These are phyloP conservation scores for Aspergillus ruber DNA, from an alignment of 2,329 filamentous ascomycete species.

Conservation along the genomic window DNA sequence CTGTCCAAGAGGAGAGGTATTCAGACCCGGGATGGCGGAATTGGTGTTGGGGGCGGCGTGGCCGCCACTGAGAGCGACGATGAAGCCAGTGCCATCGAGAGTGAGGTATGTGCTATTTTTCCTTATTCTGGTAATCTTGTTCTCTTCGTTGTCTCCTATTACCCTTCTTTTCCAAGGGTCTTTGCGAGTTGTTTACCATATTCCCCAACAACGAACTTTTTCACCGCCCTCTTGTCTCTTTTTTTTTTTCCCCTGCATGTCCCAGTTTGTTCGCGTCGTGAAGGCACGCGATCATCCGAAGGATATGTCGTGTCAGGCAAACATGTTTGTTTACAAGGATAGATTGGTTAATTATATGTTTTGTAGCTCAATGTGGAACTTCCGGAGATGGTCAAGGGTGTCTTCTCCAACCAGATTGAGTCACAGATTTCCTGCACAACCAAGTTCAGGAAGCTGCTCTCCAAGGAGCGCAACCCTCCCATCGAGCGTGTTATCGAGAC, in stretches of 20 bases:
- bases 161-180: neutral
- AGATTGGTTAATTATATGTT: slow-evolving; percentile 16
- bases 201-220: slow-evolving; percentile 19
- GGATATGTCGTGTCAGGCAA: neutral
- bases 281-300: slow-evolving; percentile 2
- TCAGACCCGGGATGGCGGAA: slow-evolving; percentile 62
- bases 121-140: slow-evolving; percentile 7
- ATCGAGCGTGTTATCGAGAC: slow-evolving; percentile 99
- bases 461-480: slow-evolving; percentile 97
- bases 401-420: slow-evolving; percentile 98
- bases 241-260: slow-evolving; percentile 21
- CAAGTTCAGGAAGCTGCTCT: slow-evolving; percentile 95
- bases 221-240: slow-evolving; percentile 30
- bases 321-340: slow-evolving; percentile 1
- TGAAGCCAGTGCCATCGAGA: slow-evolving; percentile 89
- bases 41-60: slow-evolving; percentile 55
- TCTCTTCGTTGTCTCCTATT: slow-evolving; percentile 1
- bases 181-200: slow-evolving; percentile 22
- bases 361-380: slow-evolving; percentile 90
- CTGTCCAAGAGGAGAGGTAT: slow-evolving; percentile 97
- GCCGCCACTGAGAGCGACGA: slow-evolving; percentile 95
- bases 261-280: neutral
- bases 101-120: slow-evolving; percentile 64
- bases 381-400: slow-evolving; percentile 93
- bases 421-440: slow-evolving; percentile 95